Evolutionary conservation across 257 asterid species (phyloP).

Genomic region (Nicotiana benthamiana): DNA sequence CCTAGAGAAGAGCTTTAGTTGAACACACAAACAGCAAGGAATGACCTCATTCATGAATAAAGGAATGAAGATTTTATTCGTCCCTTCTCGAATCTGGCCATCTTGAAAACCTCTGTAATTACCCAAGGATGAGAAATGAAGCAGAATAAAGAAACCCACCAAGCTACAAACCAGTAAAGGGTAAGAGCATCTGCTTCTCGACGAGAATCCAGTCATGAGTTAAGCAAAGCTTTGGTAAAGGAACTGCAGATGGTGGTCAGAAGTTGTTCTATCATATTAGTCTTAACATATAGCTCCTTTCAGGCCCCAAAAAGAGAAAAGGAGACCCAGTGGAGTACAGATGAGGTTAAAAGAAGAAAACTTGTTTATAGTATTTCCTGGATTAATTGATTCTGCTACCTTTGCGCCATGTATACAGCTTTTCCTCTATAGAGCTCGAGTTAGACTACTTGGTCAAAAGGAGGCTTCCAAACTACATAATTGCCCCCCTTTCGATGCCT

Average conservation of each 20-base stretch:
- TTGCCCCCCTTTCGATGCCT: neutral
- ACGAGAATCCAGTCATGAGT: constrained; percentile 12
- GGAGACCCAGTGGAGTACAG: neutral
- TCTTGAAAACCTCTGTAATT: neutral
- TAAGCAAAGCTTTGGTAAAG: neutral
- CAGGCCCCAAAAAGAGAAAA: too few species aligned
- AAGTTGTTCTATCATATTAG: neutral
- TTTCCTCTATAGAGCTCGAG: neutral
- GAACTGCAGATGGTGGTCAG: neutral
- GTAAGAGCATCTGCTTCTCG: constrained; percentile 14
- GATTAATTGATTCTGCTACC: neutral
- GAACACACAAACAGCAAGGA: too few species aligned
- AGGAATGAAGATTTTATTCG: neutral
- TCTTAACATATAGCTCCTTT: neutral
- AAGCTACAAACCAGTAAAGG: constrained; percentile 16
- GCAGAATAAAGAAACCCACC: constrained; percentile 11
- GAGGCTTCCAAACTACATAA: too few species aligned
- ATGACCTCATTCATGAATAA: constrained; percentile 1
- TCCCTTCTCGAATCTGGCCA: constrained; percentile 3
- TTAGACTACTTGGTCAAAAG: too few species aligned
- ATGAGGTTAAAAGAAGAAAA: neutral
- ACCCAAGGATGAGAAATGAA: constrained; percentile 16
- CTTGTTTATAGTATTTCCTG: neutral
- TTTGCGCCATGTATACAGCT: neutral
- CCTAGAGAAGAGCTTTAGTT: too few species aligned